phyloP scores from a whole-genome alignment of 495 filamentous ascomycete genomes.

The Penicillium riverlandense region DNA sequence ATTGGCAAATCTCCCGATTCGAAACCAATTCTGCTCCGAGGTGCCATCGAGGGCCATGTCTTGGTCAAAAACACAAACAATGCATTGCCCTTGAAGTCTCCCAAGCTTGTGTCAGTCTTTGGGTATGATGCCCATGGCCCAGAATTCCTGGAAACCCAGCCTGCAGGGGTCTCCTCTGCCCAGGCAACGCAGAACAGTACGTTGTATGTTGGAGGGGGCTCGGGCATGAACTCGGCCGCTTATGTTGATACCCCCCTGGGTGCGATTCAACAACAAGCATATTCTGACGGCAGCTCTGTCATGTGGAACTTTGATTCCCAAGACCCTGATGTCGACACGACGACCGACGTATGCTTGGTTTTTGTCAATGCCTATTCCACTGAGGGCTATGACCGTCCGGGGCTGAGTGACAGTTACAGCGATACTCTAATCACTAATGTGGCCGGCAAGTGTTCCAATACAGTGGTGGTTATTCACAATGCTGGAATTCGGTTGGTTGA shows the following conservation, averaged over 20 bases:
- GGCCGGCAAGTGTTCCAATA: constrained; percentile 57
- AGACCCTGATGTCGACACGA: constrained; percentile 31
- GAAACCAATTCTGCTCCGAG: constrained; percentile 43
- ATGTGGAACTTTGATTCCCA: constrained; percentile 2
- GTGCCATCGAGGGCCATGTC: constrained; percentile 39
- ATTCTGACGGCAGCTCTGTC: not conserved
- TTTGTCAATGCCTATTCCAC: constrained; percentile 50
- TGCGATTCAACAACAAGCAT: constrained; percentile 5
- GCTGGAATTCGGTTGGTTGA: constrained; percentile 26
- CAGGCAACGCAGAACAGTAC: constrained; percentile 48
- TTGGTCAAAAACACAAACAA: constrained; percentile 53
- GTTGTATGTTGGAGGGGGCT: constrained; percentile 41
- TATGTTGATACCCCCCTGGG: constrained; percentile 47
- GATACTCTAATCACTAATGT: constrained; percentile 52
- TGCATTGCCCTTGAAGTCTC: constrained; percentile 44
- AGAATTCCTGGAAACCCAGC: not conserved
- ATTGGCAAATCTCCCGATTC: constrained; percentile 38
- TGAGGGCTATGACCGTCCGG: constrained; percentile 49
- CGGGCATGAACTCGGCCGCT: constrained; percentile 11
- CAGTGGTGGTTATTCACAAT: constrained; percentile 44
- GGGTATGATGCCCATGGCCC: constrained; percentile 55
- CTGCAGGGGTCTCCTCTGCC: not conserved
- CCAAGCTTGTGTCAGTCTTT: constrained; percentile 51
- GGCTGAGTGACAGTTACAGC: constrained; percentile 43
- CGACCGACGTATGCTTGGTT: constrained; percentile 53